A percentile compares a stretch with the other conserved stretches of the same genome.
These are phyloP conservation scores for Poa pratensis DNA, from an alignment of 176 grass and related monocot genomes.

Conservation along the genomic window DNA sequence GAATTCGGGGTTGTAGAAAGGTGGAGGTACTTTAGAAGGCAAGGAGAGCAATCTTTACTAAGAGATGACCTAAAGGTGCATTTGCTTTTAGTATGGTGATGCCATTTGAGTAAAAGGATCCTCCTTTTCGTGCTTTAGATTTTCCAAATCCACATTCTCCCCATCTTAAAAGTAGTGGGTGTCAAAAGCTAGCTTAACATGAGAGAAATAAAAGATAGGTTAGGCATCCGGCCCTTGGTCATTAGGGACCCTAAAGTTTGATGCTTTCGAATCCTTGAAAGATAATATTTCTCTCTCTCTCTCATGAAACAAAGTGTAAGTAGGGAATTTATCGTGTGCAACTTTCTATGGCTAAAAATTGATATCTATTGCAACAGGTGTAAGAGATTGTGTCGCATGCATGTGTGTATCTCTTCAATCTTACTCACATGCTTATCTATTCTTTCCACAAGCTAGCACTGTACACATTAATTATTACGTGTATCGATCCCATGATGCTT, in stretches of 20 bases:
- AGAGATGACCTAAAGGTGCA: constrained; percentile 61
- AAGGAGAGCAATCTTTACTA: constrained; percentile 59
- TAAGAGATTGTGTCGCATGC: constrained; percentile 11
- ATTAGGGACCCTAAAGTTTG: constrained; percentile 60
- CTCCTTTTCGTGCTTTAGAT: constrained; percentile 70
- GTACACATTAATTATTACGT: constrained; percentile 32
- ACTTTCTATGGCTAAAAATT: constrained; percentile 46
- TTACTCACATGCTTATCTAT: constrained; percentile 57
- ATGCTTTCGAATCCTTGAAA: constrained; percentile 82
- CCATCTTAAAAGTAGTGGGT: constrained; percentile 72
- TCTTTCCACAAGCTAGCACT: constrained; percentile 46
- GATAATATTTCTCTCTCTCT: constrained; percentile 51
- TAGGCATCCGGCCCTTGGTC: constrained; percentile 61
- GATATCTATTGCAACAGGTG: constrained; percentile 31
- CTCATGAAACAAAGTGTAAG: constrained; percentile 45
- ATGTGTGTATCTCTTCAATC: constrained; percentile 14
- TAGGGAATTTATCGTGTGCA: constrained; percentile 55
- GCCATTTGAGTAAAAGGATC: constrained; percentile 67
- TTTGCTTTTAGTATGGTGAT: constrained; percentile 80
- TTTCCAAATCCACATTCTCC: constrained; percentile 75
- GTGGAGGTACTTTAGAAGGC: constrained; percentile 66
- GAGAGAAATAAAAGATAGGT: constrained; percentile 46
- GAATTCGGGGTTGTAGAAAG: constrained; percentile 61
- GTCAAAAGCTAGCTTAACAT: constrained; percentile 73
- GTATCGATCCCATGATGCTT: constrained; percentile 48